Evolutionary conservation across 1,284 basidiomycete species (phyloP), one percentile per base, ranked within the genome.

Genomic region (Rhodotorula sp.): DNA sequence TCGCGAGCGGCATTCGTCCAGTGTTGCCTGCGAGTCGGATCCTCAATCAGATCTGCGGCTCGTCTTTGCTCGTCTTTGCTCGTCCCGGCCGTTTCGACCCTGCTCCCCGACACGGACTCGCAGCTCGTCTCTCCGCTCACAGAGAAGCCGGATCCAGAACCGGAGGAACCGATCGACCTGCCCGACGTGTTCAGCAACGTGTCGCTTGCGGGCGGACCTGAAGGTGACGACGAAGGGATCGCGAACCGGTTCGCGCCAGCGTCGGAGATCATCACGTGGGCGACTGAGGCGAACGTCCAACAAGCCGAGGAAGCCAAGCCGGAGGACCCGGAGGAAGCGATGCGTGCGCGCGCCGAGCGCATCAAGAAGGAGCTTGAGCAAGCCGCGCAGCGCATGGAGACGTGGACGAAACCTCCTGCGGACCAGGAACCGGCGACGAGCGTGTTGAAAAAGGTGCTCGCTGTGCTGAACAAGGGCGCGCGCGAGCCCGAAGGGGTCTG

Each of bases 81-180:
- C 26, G 56, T 43, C 8, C 18, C 50, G 19, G 54, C 58, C 8
- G 12, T 60, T 7, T 12, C 34, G 19, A 19, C 18, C 4, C 54
- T 69, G 26, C 61, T 64, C 26, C 59, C 68, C 7, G 4, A 45
- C 1, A 15, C 48, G 28, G 28, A 38, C 7, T 57, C 58, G 7
- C 43, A 34, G 19, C 58, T 65, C 55, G 19, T 21, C 31, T 61
- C 52, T 16, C 65, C 65, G 23, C 45, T 67, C 59, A 26, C 26
- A 28, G 58, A 48, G 48, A 31, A 26, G 38, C 58, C 58, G 10
- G 58, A 60, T 38, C 58, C n/a, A 0, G 14, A 26, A 16, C 43
- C 43, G 43, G 43, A 60, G 15, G 43, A 18, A n/a, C 14, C 43
- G 18, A 16, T 43, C 58, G 34, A 21, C 16, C 43, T 60, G 5